A percentile compares a stretch with the other conserved stretches of the same genome.
Conservation (phyloP, 2,329 filamentous ascomycete species). For the Colletotrichum sp. region DNA sequence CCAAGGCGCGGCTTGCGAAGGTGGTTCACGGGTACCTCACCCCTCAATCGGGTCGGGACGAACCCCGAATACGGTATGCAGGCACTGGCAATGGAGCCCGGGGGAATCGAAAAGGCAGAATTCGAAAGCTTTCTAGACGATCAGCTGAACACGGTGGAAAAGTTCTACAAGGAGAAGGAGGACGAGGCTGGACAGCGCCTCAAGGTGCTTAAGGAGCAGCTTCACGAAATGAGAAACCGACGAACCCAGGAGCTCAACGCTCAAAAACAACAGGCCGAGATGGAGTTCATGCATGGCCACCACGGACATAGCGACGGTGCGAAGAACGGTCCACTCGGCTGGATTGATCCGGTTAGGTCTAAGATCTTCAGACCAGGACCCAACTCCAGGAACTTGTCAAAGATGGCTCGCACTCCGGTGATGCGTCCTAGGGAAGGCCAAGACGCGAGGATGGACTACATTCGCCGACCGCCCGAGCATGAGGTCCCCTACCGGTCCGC, state of each 20-base stretch:
- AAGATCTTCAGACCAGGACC: constrained; percentile 61
- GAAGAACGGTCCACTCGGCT: constrained; percentile 30
- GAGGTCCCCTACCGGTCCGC: constrained; percentile 84
- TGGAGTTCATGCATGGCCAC: constrained; percentile 24
- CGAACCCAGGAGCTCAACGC: constrained; percentile 73
- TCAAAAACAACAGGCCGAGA: constrained; percentile 39
- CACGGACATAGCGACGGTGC: constrained; percentile 31
- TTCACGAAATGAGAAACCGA: constrained; percentile 91
- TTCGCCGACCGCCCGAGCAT: constrained; percentile 53
- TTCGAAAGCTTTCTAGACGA: constrained; percentile 86
- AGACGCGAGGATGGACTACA: constrained; percentile 53
- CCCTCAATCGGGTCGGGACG: constrained; percentile 36
- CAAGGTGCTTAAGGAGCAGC: constrained; percentile 74
- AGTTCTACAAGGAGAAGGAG: constrained; percentile 88
- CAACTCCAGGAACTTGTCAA: constrained; percentile 64
- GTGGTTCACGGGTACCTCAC: constrained; percentile 43
- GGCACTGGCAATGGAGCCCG: constrained; percentile 53
- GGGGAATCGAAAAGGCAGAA: constrained; percentile 78
- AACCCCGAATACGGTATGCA: constrained; percentile 48
- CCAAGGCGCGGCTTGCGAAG: constrained; percentile 34
- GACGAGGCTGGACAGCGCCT: constrained; percentile 80
- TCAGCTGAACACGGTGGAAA: constrained; percentile 90
- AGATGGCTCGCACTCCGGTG: constrained; percentile 58
- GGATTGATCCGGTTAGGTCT: constrained; percentile 59
- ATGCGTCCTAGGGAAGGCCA: constrained; percentile 31